phyloP scores from a whole-genome alignment of 345 rosid species.

The Angophora floribunda region DNA sequence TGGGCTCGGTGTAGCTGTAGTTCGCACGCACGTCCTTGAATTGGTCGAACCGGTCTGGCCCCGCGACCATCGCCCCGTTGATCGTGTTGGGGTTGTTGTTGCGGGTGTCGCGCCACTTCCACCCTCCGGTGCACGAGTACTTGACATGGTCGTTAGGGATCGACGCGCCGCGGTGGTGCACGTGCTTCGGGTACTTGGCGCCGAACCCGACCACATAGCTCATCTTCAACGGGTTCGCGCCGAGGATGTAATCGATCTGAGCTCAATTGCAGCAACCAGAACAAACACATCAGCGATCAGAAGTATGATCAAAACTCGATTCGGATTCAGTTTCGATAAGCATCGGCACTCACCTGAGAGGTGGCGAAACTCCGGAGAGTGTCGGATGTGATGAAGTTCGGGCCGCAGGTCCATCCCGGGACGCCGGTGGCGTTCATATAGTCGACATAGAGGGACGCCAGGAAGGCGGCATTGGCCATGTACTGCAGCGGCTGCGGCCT shows the following conservation, averaged over 20 bases:
- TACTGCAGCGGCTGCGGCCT: conserved; percentile 54
- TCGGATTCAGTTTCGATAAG: background rate
- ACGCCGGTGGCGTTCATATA: conserved; percentile 54
- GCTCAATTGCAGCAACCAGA: background rate
- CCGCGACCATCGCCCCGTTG: conserved; percentile 87
- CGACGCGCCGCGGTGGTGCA: conserved; percentile 81
- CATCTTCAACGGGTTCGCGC: conserved; percentile 74
- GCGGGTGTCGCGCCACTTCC: conserved; percentile 47
- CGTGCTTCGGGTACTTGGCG: conserved; percentile 53
- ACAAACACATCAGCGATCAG: background rate
- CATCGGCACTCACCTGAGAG: conserved; percentile 38
- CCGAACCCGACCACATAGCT: conserved; percentile 83
- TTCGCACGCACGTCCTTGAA: conserved; percentile 48
- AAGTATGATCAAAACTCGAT: background rate
- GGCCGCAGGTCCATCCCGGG: conserved; percentile 66
- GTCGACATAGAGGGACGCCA: conserved; percentile 68
- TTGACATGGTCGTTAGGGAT: conserved; percentile 39
- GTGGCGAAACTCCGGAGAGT: conserved; percentile 44
- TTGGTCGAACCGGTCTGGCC: conserved; percentile 61
- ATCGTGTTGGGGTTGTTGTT: conserved; percentile 62
- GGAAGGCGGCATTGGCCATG: conserved; percentile 62
- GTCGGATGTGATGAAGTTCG: conserved; percentile 18
- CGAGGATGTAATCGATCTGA: conserved; percentile 75
- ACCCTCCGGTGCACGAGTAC: conserved; percentile 71
- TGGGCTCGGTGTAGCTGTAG: conserved; percentile 66